Base-by-base conservation (phyloP, 345 rosid genomes). In the Anastatica hierochuntica region DNA sequence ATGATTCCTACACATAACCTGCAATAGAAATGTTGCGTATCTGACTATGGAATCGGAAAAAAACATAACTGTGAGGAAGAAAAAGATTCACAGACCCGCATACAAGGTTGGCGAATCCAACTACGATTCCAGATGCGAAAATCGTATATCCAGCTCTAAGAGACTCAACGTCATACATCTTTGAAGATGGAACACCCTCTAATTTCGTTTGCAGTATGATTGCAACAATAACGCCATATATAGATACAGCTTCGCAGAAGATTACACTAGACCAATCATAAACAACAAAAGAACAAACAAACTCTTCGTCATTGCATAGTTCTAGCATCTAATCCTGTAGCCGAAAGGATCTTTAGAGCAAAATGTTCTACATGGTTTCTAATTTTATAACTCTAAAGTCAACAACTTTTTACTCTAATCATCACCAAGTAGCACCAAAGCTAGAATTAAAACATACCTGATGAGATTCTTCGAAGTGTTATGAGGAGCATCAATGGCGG, bases 81-180 rank as follows among this genome's bases (percentile, higher is more conserved):
- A 58, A 39, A 8, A n/a, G 67, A 56, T 73, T 68, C 58, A 46
- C 76, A 12, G 61, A 88, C 96, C 98, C 96, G 68, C 98, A 92
- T 43, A 88, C 88, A 67, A 94, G 95, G 74, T 94, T 94, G 35
- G 99, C 99, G 66, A 88, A 94, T 61, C 96, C 98, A 58, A 94
- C 99, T 20, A 94, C 85, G 57, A 88, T 83, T 68, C 99, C 99
- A 52, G 99, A 94, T 8, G 99, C 97, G 58, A 94, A 94, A 72
- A 94, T 88, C 37, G 99, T 83, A 76, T 88, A 88, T 71, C 99
- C 99, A 39, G 99, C 99, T 83, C 97, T 80, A 26, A 94, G 95
- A 65, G 97, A 88, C 65, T 88, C 99, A 0, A 97, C 79, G 13
- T 54, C 95, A 65, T 94, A 64, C 49, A 88, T 75, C 67, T 73